Conservation (phyloP, 768 basidiomycete species). For the Boletus speciosus region DNA sequence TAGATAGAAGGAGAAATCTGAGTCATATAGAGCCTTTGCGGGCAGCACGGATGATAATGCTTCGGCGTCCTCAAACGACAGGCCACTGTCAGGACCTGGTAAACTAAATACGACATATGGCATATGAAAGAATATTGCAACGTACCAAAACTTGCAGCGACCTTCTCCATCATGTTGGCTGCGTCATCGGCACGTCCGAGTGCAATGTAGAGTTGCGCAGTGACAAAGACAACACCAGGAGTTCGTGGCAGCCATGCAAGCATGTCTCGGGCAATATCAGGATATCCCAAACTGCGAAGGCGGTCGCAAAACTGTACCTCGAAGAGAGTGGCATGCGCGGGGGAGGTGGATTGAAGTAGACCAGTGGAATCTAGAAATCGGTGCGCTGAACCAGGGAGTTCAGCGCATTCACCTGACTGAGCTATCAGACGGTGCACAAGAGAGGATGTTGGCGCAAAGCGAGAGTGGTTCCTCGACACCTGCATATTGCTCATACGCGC, state of each 20-base stretch:
- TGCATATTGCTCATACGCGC: constrained; percentile 71
- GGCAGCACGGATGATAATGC: constrained; percentile 63
- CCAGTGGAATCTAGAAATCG: constrained; percentile 66
- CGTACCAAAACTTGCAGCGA: constrained; percentile 75
- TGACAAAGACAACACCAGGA: constrained; percentile 71
- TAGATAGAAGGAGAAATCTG: constrained; percentile 71
- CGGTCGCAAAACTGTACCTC: constrained; percentile 75
- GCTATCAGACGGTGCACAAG: constrained; percentile 61
- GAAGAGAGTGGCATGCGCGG: constrained; percentile 59
- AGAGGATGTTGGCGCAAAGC: constrained; percentile 53
- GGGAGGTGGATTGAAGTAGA: constrained; percentile 63
- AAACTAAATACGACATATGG: constrained; percentile 5
- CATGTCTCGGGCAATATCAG: constrained; percentile 57
- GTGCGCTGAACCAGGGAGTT: constrained; percentile 61
- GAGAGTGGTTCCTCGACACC: constrained; percentile 50
- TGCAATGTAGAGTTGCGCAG: constrained; percentile 62
- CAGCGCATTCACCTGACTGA: constrained; percentile 45
- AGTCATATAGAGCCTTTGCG: constrained; percentile 49
- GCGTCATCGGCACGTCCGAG: constrained; percentile 73
- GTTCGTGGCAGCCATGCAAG: constrained; percentile 77
- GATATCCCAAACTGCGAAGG: constrained; percentile 61
- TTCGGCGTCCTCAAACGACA: constrained; percentile 59
- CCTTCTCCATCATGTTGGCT: constrained; percentile 62
- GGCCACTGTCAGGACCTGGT: constrained; percentile 45
- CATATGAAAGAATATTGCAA: constrained; percentile 7